Evolutionary conservation across 2,329 filamentous ascomycete species (phyloP).

Genomic region (Teratosphaeria pseudoeucalypti): DNA sequence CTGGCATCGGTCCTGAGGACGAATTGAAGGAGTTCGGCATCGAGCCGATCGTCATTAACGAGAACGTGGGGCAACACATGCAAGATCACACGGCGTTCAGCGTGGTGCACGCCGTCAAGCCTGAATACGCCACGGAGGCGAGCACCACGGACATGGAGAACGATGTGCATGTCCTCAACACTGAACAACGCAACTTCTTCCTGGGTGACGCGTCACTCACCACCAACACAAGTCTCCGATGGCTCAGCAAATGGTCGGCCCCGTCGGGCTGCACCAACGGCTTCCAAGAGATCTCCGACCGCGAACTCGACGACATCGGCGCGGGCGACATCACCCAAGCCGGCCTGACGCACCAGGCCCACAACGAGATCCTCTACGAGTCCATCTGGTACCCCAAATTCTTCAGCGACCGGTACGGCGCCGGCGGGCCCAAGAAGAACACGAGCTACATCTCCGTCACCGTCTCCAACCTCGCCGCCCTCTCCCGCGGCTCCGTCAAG

Average conservation of each 20-base stretch:
- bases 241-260: not conserved
- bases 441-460: not conserved
- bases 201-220: not conserved
- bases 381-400: not conserved
- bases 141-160: slow-evolving; percentile 8
- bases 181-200: not conserved
- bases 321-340: not conserved
- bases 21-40: slow-evolving; percentile 30
- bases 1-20: slow-evolving; percentile 20
- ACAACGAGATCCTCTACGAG: not conserved
- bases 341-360: not conserved
- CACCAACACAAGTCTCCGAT: not conserved
- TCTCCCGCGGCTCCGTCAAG: slow-evolving; percentile 36
- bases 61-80: slow-evolving; percentile 32
- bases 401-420: not conserved
- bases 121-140: not conserved
- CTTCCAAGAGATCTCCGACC: not conserved
- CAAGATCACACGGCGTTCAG: slow-evolving; percentile 12
- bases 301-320: not conserved
- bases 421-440: not conserved
- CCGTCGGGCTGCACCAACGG: not conserved
- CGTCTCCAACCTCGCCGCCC: slow-evolving; percentile 18
- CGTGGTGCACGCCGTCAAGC: slow-evolving; percentile 1
- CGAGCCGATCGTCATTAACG: slow-evolving; percentile 34
- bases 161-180: slow-evolving; percentile 1